phyloP scores from a whole-genome alignment of 306 rosid genomes.

The Fragaria iinumae region DNA sequence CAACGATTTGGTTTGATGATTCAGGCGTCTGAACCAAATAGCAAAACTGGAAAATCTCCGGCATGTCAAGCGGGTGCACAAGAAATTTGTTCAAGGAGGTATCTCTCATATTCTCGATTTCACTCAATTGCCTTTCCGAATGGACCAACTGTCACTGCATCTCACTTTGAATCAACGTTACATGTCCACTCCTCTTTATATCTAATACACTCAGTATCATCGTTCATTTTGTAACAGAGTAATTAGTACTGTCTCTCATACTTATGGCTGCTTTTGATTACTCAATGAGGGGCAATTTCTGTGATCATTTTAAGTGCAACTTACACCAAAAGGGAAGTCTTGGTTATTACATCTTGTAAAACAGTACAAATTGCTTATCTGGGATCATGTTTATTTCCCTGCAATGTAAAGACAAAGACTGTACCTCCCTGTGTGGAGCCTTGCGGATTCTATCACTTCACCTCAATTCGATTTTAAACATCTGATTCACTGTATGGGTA shows the following conservation, averaged over 20 bases:
- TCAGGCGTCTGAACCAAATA: constrained; percentile 64
- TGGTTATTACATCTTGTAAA: background rate
- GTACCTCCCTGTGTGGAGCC: background rate
- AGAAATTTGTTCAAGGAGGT: constrained; percentile 60
- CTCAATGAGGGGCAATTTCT: background rate
- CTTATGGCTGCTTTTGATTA: background rate
- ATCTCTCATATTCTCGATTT: background rate
- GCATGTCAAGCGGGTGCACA: constrained; percentile 76
- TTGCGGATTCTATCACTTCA: background rate
- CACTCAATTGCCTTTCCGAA: too few relatives aligned
- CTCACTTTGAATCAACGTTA: background rate
- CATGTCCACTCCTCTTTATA: background rate
- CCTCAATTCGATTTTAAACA: background rate
- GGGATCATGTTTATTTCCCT: background rate
- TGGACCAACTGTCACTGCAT: background rate
- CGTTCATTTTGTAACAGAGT: background rate
- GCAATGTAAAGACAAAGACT: background rate
- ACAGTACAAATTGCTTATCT: background rate
- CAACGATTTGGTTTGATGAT: background rate
- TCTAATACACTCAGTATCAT: background rate
- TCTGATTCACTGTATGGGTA: background rate
- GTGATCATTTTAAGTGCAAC: too few relatives aligned
- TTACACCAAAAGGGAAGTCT: background rate
- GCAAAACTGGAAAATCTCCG: constrained; percentile 66
- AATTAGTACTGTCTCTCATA: background rate